Evolutionary conservation across 805 yeast genomes (phyloP).

Genomic region (Starmerella tilneyi): DNA sequence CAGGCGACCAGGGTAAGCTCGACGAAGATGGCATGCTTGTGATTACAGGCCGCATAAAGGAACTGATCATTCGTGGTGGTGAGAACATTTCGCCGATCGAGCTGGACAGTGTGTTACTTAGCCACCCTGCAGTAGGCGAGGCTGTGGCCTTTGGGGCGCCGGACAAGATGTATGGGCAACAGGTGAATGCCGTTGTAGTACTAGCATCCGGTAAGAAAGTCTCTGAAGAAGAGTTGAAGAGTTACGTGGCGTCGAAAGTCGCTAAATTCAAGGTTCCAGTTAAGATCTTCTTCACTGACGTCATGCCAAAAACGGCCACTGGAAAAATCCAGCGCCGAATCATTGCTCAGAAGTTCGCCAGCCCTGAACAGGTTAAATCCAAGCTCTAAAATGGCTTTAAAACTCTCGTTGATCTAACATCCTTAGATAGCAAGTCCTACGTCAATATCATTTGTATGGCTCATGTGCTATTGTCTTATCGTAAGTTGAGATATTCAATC

Average conservation of each 20-base stretch:
- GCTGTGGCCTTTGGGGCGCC: constrained; percentile 63
- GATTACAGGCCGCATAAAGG: constrained; percentile 63
- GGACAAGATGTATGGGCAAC: constrained; percentile 61
- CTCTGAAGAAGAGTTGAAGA: constrained; percentile 37
- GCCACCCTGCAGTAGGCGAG: constrained; percentile 53
- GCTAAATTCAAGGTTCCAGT: constrained; percentile 54
- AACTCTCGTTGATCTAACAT: too few relatives aligned
- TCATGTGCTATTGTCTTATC: too few relatives aligned
- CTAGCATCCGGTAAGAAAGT: constrained; percentile 36
- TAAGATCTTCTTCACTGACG: constrained; percentile 46
- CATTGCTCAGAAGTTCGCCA: constrained; percentile 41
- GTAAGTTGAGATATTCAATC: too few relatives aligned
- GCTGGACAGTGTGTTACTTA: constrained; percentile 50
- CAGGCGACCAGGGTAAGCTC: constrained; percentile 66
- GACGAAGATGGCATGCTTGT: constrained; percentile 50
- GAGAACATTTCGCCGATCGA: constrained; percentile 70
- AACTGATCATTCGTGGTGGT: constrained; percentile 66
- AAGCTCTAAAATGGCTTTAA: constrained; percentile 16
- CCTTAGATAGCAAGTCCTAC: too few relatives aligned
- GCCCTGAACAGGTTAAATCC: constrained; percentile 4
- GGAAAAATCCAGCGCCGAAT: constrained; percentile 65
- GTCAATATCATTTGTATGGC: too few relatives aligned
- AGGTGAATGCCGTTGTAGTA: constrained; percentile 60
- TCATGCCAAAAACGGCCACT: constrained; percentile 65
- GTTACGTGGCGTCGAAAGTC: constrained; percentile 39